A percentile compares a stretch with the other conserved stretches of the same genome.
Evolutionary conservation across 176 grass and related monocot species (phyloP).

Genomic region (Carex scoparia): DNA sequence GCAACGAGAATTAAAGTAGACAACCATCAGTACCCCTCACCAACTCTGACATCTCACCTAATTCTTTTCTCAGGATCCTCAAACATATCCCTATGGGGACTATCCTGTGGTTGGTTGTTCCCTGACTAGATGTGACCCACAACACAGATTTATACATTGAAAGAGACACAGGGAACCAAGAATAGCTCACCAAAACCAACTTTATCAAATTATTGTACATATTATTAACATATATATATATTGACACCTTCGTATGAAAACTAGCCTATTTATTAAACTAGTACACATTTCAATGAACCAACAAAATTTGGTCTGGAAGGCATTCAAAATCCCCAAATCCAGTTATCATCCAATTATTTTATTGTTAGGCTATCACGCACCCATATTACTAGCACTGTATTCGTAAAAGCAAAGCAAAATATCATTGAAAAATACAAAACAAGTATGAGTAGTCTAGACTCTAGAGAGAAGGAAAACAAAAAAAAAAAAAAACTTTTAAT

Average conservation of each 20-base stretch:
- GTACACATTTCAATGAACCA: constrained; percentile 6
- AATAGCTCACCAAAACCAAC: constrained; percentile 6
- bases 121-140: background rate
- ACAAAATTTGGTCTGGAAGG: background rate
- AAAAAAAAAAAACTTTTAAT: background rate
- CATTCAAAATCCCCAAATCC: background rate
- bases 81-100: background rate
- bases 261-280: background rate
- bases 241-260: constrained; percentile 18
- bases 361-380: background rate
- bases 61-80: constrained; percentile 4
- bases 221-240: background rate
- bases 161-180: background rate
- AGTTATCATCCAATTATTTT: constrained; percentile 14
- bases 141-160: constrained; percentile 8
- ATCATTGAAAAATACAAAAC: background rate
- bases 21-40: constrained; percentile 6
- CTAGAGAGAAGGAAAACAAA: background rate
- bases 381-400: background rate
- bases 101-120: background rate
- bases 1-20: background rate
- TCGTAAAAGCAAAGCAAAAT: constrained; percentile 25
- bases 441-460: background rate
- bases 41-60: constrained; percentile 31
- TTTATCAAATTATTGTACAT: constrained; percentile 16